phyloP scores from a whole-genome alignment of 2,329 filamentous ascomycete species.

The Colletotrichum salicis region DNA sequence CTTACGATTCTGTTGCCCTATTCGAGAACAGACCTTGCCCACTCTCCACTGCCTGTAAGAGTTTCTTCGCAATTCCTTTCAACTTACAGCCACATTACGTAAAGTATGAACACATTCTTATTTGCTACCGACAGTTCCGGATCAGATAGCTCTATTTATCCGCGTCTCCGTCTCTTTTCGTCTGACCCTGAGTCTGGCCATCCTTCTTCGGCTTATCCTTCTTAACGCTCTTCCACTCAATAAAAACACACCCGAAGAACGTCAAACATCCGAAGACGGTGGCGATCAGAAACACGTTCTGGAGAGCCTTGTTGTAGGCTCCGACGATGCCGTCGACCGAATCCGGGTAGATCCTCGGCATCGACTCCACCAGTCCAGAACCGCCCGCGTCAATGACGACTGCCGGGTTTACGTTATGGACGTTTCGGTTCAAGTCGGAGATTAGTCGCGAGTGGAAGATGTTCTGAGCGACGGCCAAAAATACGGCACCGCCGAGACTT shows the following conservation, averaged over 20 bases:
- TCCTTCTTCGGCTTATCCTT: not conserved
- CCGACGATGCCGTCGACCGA: slow-evolving; percentile 52
- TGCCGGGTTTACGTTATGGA: slow-evolving; percentile 17
- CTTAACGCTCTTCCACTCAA: slow-evolving; percentile 36
- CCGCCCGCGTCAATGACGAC: slow-evolving; percentile 25
- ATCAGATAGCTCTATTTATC: not conserved
- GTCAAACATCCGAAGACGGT: slow-evolving; percentile 11
- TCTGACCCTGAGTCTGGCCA: not conserved
- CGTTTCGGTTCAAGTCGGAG: slow-evolving; percentile 17
- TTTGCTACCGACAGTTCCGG: not conserved
- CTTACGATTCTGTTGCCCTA: not conserved
- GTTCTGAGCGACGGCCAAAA: slow-evolving; percentile 28
- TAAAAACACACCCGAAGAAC: slow-evolving; percentile 7
- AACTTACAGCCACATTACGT: not conserved
- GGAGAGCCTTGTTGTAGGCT: slow-evolving; percentile 60
- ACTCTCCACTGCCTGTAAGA: not conserved
- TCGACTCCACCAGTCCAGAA: not conserved
- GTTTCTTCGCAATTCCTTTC: not conserved
- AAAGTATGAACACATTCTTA: not conserved
- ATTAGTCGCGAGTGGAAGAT: slow-evolving; percentile 23
- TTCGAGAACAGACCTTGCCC: not conserved
- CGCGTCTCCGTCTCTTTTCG: not conserved
- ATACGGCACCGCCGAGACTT: slow-evolving; percentile 20
- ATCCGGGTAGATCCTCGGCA: slow-evolving; percentile 15
- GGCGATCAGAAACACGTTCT: slow-evolving; percentile 62